Evolutionary conservation across 139 green algal species (phyloP), one percentile per base, ranked within the genome.

Genomic region (Pleodorina starrii): DNA sequence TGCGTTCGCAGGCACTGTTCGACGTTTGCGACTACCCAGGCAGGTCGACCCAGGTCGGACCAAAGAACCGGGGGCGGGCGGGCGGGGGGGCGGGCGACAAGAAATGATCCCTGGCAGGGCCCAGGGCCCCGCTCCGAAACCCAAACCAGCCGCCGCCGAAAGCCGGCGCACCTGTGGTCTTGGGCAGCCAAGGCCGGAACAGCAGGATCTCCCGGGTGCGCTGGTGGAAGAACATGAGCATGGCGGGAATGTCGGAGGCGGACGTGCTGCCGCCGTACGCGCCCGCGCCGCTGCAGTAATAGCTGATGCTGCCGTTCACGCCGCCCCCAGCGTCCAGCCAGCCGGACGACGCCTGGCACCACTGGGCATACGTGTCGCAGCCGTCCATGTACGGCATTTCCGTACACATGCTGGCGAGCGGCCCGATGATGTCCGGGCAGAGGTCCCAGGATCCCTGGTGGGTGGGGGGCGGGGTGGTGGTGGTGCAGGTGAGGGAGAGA

Each of bases 141-240:
- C 54, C 54, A 25, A 66, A 25, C 5, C 21, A 66, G n/a, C n/a
- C n/a, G n/a, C n/a, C n/a, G n/a, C n/a, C 5, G 16, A 0, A 38
- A 42, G 19, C 80, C 2, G 0, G 16, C 77, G 9, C 21, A 91
- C 88, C 89, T 9, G 76, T 69, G 12, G 73, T 94, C 9, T 84
- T 85, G 25, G 90, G 92, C 69, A 94, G 48, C 90, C 89, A 93
- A 17, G 63, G 25, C 35, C 59, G 42, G 80, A 87, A 94, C 71
- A 94, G 89, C 51, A 94, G 71, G 21, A 93, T 69, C 44, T 94
- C 91, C 14, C 40, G 72, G 2, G 87, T 43, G 25, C 85, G 76
- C 57, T 90, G 69, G 69, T 94, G 92, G 85, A 94, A 94, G 83
- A 91, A 94, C 92, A 94, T 94, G 54, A 88, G 77, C 92, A 94